Evolutionary conservation across 495 filamentous ascomycete species (phyloP).

Genomic region (Annulohypoxylon bovei): DNA sequence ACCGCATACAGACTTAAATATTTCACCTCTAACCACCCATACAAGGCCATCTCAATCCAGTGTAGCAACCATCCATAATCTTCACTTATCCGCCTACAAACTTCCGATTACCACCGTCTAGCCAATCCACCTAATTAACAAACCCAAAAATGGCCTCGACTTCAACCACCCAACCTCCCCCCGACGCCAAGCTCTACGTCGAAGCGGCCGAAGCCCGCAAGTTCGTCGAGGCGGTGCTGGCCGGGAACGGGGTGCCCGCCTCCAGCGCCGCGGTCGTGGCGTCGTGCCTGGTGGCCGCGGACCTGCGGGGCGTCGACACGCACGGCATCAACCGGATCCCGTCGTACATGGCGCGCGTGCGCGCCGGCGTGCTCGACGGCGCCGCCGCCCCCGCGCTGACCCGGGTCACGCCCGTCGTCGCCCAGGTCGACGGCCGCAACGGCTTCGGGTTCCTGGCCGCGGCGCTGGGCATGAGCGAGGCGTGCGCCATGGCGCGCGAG

Average conservation of each 20-base stretch:
- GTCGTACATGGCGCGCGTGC: conserved; percentile 77
- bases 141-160: conserved; percentile 40
- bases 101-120: neutral
- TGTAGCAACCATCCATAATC: neutral
- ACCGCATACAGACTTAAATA: neutral
- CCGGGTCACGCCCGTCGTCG: conserved; percentile 73
- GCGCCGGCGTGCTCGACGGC: conserved; percentile 70
- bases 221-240: conserved; percentile 36
- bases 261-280: conserved; percentile 69
- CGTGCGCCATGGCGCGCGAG: conserved; percentile 69
- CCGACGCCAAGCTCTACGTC: conserved; percentile 31
- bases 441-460: conserved; percentile 79
- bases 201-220: conserved; percentile 22
- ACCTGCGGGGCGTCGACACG: conserved; percentile 80
- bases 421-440: conserved; percentile 73
- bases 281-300: conserved; percentile 71
- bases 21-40: neutral
- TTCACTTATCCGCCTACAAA: neutral
- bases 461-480: conserved; percentile 67
- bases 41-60: neutral
- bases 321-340: conserved; percentile 82
- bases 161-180: conserved; percentile 12
- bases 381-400: conserved; percentile 63
- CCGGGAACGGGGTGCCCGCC: conserved; percentile 63
- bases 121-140: neutral